phyloP scores from a whole-genome alignment of 108 stramenopile genomes.

The Bacterosira constricta region DNA sequence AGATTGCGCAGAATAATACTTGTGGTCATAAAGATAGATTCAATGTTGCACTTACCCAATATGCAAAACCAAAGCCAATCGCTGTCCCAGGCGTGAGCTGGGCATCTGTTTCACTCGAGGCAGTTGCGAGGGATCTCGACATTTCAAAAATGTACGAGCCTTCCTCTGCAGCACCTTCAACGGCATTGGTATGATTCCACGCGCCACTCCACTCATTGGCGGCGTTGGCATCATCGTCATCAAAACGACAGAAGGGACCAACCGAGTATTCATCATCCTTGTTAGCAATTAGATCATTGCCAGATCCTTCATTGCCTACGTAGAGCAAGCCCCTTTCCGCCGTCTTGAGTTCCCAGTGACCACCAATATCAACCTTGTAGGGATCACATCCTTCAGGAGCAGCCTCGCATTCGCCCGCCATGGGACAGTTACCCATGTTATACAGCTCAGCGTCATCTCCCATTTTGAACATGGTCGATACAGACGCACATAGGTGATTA shows the following conservation, averaged over 20 bases:
- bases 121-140: too few relatives aligned
- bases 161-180: too few relatives aligned
- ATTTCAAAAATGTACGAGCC: too few relatives aligned
- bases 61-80: too few relatives aligned
- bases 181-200: constrained; percentile 19
- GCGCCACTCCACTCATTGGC: constrained; percentile 47
- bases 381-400: constrained; percentile 18
- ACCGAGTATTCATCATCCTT: constrained; percentile 48
- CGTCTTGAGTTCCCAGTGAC: constrained; percentile 35
- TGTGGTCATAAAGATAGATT: too few relatives aligned
- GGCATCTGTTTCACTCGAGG: too few relatives aligned
- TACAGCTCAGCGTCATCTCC: constrained; percentile 23
- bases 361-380: constrained; percentile 47
- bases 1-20: too few relatives aligned
- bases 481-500: constrained; percentile 32
- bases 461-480: constrained; percentile 49
- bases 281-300: constrained; percentile 37
- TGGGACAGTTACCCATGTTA: constrained; percentile 49
- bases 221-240: constrained; percentile 35
- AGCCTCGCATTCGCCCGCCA: neutral
- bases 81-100: too few relatives aligned
- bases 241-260: constrained; percentile 36
- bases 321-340: constrained; percentile 27
- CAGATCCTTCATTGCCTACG: constrained; percentile 20
- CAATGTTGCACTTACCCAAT: too few relatives aligned